Base-by-base conservation (phyloP, 805 yeast genomes). In the Metschnikowia kunwiensis region DNA sequence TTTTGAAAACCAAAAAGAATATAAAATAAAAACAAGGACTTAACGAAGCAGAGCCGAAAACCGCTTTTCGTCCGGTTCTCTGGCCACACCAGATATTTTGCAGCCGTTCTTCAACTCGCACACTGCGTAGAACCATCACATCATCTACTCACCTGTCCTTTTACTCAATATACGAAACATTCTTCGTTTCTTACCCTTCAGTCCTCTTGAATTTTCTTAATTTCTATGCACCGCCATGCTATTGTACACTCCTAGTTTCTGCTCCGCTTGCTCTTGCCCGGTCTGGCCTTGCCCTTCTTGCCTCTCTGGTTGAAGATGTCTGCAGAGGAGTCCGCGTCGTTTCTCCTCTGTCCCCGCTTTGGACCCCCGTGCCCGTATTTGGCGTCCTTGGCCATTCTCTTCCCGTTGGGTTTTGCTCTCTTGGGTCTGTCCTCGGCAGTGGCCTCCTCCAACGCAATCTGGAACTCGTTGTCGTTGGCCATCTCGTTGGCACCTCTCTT, bases 371-470 rank as follows among this genome's bases (percentile, higher is more conserved):
- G 63, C 32, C 95, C 95, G 50, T 76, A 86, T 61, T 81, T 83
- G 32, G 80, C 51, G 49, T 86, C 73, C 66, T 85, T 86, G 33
- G 84, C 86, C 51, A 67, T 49, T 58, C 94, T 74, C 63, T 81
- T 82, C 14, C 74, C 62, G 53, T 78, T 82, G 37, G 82, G 78
- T 57, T 74, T 75, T 12, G 59, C 60, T 58, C 78, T 75, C 60
- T 75, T 76, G 27, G 65, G 68, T 12, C 36, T 25, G 9, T 9
- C 4, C 44, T 75, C 78, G 33, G 79, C 79, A n/a, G 86, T 75
- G 32, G 87, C 88, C 61, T 89, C 97, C 65, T 89, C 97, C 48
- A 91, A 75, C 28, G 95, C 96, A 52, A 91, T 83, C 57, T 85
- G 87, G 62, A 91, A 89, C 28, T 68, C 74, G 50, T 82, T 89